Conservation (phyloP, 106 monocot species). For the Amphibolis antarctica region DNA sequence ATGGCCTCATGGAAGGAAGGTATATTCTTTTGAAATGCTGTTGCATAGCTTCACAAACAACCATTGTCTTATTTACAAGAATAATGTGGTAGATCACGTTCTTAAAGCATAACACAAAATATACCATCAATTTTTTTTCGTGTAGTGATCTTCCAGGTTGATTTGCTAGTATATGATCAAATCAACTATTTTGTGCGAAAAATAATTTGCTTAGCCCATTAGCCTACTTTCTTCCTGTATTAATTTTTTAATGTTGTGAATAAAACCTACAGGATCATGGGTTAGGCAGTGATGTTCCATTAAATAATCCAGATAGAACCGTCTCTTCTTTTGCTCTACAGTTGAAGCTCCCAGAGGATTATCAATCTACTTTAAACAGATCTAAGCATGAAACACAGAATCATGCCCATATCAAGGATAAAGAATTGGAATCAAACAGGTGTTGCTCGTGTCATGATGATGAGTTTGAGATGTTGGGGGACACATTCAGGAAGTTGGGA, state of each 20-base stretch:
- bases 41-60: too few relatives aligned
- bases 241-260: not conserved
- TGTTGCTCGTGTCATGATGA: slow-evolving; percentile 5
- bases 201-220: not conserved
- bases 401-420: not conserved
- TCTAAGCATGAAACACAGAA: not conserved
- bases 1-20: too few relatives aligned
- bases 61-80: too few relatives aligned
- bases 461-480: slow-evolving; percentile 42
- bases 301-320: slow-evolving; percentile 60
- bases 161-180: too few relatives aligned
- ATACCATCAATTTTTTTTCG: too few relatives aligned
- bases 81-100: too few relatives aligned
- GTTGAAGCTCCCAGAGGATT: slow-evolving; percentile 28
- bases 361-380: not conserved
- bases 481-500: slow-evolving; percentile 50
- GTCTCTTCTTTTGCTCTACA: slow-evolving; percentile 82
- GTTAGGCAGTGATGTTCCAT: slow-evolving; percentile 77
- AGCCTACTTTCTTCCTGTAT: not conserved
- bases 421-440: slow-evolving; percentile 3
- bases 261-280: slow-evolving; percentile 49
- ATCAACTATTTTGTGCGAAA: too few relatives aligned
- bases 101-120: too few relatives aligned
- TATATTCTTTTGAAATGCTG: too few relatives aligned
- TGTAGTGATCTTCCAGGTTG: too few relatives aligned